phyloP scores from a whole-genome alignment of 192 early-diverging fungal species.

The Coemansia sp. region DNA sequence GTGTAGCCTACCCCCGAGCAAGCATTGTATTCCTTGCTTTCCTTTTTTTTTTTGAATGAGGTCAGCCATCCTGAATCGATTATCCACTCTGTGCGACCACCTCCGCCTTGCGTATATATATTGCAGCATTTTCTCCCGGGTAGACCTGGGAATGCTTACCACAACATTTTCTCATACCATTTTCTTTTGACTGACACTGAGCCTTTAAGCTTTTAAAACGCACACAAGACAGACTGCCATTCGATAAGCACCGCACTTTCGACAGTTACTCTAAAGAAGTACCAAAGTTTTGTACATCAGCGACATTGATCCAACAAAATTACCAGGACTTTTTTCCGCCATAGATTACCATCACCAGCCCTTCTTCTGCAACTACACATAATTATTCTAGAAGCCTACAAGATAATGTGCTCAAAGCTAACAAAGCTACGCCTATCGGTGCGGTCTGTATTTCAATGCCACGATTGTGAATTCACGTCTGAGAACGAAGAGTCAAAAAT shows the following conservation, averaged over 20 bases:
- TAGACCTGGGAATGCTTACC: neutral
- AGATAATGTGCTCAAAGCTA: slow-evolving; percentile 21
- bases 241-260: neutral
- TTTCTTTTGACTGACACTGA: neutral
- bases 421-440: slow-evolving; percentile 12
- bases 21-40: neutral
- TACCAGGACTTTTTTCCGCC: neutral
- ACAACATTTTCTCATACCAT: neutral
- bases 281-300: neutral
- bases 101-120: neutral
- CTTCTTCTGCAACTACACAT: slow-evolving; percentile 2
- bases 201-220: neutral
- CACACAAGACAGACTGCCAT: neutral
- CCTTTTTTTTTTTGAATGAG: neutral
- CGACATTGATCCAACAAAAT: neutral
- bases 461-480: slow-evolving; percentile 39
- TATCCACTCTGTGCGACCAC: neutral
- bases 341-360: neutral
- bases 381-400: neutral
- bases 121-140: slow-evolving; percentile 4
- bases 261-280: neutral
- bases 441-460: slow-evolving; percentile 46
- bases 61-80: neutral
- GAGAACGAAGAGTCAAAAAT: slow-evolving; percentile 27
- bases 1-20: neutral